phyloP scores from a whole-genome alignment of 2,329 filamentous ascomycete genomes.

The Corinectria fuckeliana region DNA sequence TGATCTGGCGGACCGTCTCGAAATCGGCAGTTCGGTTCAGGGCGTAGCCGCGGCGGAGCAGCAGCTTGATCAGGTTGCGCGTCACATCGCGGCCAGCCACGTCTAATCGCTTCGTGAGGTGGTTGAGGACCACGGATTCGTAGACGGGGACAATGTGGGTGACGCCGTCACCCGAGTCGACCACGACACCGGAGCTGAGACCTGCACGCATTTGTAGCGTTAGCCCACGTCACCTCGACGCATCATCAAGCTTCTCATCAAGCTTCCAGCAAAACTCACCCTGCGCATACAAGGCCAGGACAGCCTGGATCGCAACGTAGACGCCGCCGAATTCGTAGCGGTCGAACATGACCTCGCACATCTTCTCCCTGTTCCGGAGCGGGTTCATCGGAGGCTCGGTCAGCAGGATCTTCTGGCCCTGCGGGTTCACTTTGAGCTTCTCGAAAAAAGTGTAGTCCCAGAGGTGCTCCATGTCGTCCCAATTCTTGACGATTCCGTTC shows the following conservation, averaged over 20 bases:
- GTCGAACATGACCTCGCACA: conserved; percentile 99
- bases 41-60: conserved; percentile 92
- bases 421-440: conserved; percentile 92
- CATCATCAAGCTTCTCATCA: background rate
- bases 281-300: conserved; percentile 94
- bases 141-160: conserved; percentile 99
- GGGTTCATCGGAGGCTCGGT: conserved; percentile 99
- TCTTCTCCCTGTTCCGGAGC: conserved; percentile 93
- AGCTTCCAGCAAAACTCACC: conserved; percentile 57
- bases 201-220: conserved; percentile 54
- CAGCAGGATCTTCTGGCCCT: conserved; percentile 93
- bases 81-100: conserved; percentile 97
- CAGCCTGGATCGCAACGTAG: conserved; percentile 97
- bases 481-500: conserved; percentile 98
- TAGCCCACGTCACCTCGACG: conserved; percentile 9
- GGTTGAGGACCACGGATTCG: conserved; percentile 96
- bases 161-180: conserved; percentile 97
- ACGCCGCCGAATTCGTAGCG: conserved; percentile 95
- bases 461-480: conserved; percentile 99
- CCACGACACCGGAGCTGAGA: conserved; percentile 92
- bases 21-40: conserved; percentile 98
- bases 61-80: conserved; percentile 94
- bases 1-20: conserved; percentile 98
- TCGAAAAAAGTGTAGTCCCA: conserved; percentile 99
- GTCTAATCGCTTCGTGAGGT: conserved; percentile 91